Evolutionary conservation across 2,329 filamentous ascomycete genomes (phyloP).

Genomic region (Helicocarpus griseus): DNA sequence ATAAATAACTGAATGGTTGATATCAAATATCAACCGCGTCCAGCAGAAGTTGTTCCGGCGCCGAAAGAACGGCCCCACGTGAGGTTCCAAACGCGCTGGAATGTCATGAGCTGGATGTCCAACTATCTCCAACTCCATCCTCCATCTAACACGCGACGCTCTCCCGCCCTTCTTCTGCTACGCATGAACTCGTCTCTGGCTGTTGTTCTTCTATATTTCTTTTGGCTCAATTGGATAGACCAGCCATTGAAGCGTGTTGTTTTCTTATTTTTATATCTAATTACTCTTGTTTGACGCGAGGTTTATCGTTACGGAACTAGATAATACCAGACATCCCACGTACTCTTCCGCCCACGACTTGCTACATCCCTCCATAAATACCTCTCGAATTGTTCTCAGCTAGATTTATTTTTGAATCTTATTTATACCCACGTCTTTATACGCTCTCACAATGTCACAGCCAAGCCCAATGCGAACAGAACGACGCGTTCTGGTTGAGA

Average conservation of each 20-base stretch:
- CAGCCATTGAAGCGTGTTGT: not conserved
- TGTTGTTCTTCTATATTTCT: too few relatives aligned
- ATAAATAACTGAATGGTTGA: too few relatives aligned
- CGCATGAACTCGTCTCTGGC: too few relatives aligned
- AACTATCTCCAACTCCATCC: not conserved
- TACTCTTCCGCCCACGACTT: not conserved
- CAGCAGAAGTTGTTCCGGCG: not conserved
- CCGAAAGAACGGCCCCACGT: not conserved
- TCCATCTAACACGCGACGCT: not conserved
- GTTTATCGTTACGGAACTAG: too few relatives aligned
- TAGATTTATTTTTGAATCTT: not conserved
- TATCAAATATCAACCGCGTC: not conserved
- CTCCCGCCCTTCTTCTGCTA: not conserved
- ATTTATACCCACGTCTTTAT: not conserved
- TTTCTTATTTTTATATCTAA: not conserved
- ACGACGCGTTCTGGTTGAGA: constrained; percentile 32
- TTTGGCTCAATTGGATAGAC: not conserved
- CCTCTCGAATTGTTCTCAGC: not conserved
- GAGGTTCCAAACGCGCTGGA: not conserved
- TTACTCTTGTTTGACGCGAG: too few relatives aligned
- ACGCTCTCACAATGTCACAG: constrained; percentile 4
- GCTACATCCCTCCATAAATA: not conserved
- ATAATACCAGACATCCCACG: not conserved
- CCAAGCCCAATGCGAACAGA: constrained; percentile 27
- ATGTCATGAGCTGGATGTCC: not conserved